These are phyloP conservation scores for Cordyceps javanica DNA, from an alignment of 2,329 filamentous ascomycete genomes.

Conservation along the genomic window DNA sequence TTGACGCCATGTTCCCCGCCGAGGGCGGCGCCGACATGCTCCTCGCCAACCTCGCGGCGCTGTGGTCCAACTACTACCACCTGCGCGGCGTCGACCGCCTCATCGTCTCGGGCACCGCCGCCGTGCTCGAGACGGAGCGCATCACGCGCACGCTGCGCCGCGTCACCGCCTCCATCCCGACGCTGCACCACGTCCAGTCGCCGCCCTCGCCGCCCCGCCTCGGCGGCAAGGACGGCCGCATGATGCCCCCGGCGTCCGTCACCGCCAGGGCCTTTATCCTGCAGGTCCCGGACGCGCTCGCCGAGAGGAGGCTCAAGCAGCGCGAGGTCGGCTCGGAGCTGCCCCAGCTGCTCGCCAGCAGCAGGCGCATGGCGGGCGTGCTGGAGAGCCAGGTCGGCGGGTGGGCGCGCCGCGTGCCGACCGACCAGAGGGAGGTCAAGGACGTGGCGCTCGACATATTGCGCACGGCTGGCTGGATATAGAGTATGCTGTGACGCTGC, in stretches of 20 bases:
- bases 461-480: conserved; percentile 13
- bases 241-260: conserved; percentile 13
- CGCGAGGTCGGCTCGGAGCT: conserved; percentile 14
- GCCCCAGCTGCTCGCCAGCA: conserved; percentile 5
- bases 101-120: conserved; percentile 12
- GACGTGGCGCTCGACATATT: conserved; percentile 12
- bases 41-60: conserved; percentile 12
- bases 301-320: conserved; percentile 4
- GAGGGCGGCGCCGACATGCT: conserved; percentile 10
- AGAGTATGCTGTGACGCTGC: not conserved
- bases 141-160: conserved; percentile 10
- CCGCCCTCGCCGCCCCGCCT: not conserved
- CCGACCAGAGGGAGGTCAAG: conserved; percentile 13
- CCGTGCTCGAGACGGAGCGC: conserved; percentile 11
- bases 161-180: conserved; percentile 9
- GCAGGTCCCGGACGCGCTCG: conserved; percentile 10
- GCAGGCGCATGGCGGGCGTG: conserved; percentile 9
- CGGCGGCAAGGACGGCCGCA: conserved; percentile 7
- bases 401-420: conserved; percentile 12
- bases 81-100: conserved; percentile 13
- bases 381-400: conserved; percentile 13
- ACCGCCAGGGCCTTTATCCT: conserved; percentile 11
- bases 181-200: not conserved
- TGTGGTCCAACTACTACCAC: conserved; percentile 15
- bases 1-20: conserved; percentile 13